phyloP scores from a whole-genome alignment of 257 asterid genomes.

The Ajuga chamaepitys region DNA sequence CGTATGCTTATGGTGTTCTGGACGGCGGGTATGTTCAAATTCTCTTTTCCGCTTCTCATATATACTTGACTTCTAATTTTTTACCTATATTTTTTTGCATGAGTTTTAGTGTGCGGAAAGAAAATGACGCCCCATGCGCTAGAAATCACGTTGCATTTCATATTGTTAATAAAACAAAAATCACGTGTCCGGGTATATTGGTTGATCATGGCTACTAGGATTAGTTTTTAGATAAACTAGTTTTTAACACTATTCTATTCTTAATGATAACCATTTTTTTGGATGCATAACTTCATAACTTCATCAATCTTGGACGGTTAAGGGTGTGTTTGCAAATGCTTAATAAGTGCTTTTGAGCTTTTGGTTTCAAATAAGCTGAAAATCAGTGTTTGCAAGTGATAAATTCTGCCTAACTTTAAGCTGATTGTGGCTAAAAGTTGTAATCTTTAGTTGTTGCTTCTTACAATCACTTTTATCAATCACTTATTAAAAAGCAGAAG shows the following conservation, averaged over 20 bases:
- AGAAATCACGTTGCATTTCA: not conserved
- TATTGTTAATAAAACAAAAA: not conserved
- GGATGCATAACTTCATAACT: not conserved
- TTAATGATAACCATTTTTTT: not conserved
- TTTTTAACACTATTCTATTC: not conserved
- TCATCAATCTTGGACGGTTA: no score
- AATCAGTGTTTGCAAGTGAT: no score
- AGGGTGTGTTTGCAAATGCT: no score
- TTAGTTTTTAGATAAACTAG: not conserved
- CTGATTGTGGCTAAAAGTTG: no score
- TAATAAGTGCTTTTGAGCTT: no score
- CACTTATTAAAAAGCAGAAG: not conserved
- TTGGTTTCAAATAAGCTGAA: no score
- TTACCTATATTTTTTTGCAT: not conserved
- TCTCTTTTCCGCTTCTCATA: not conserved
- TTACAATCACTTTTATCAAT: not conserved
- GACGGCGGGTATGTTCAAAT: conserved; percentile 70
- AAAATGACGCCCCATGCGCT: not conserved
- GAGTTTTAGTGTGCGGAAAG: not conserved
- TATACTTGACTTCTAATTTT: not conserved
- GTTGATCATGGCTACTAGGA: not conserved
- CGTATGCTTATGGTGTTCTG: conserved; percentile 91
- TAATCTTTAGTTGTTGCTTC: no score
- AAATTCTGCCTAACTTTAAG: no score
- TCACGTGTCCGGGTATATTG: not conserved